Conservation (phyloP, 495 filamentous ascomycete genomes). For the Hypoxylon lienhwacheense region DNA sequence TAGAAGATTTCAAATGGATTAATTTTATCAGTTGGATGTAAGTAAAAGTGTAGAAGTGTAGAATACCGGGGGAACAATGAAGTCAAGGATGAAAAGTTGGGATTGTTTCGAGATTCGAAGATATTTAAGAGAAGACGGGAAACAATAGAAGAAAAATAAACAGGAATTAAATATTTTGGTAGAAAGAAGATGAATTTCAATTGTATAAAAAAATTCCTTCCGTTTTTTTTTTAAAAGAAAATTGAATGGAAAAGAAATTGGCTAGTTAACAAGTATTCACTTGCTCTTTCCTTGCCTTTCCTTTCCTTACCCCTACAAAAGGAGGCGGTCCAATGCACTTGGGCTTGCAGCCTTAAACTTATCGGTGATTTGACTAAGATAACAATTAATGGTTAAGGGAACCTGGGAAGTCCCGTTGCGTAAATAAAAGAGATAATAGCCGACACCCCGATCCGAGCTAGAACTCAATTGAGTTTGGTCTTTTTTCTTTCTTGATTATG, state of each 20-base stretch:
- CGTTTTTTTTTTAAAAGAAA: not conserved
- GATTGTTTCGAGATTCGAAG: too few species aligned
- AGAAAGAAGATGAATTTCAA: conserved; percentile 11
- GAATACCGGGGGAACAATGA: conserved; percentile 6
- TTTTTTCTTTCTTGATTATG: not conserved
- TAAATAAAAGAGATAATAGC: conserved; percentile 22
- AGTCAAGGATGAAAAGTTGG: conserved; percentile 1
- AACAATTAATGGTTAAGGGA: conserved; percentile 28
- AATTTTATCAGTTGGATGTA: conserved; percentile 14
- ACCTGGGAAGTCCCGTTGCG: not conserved
- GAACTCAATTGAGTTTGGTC: conserved; percentile 1
- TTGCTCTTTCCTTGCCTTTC: too few species aligned
- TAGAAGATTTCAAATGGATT: conserved; percentile 6
- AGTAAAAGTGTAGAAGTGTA: conserved; percentile 8
- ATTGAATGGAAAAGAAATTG: conserved; percentile 1
- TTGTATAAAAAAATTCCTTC: conserved; percentile 2
- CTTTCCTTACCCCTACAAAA: conserved; percentile 30
- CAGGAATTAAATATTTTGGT: conserved; percentile 16
- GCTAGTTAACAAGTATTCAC: conserved; percentile 24
- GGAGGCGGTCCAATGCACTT: conserved; percentile 34
- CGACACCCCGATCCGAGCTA: conserved; percentile 11
- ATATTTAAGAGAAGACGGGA: not conserved
- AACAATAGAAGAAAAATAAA: conserved; percentile 10
- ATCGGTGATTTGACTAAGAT: conserved; percentile 21
- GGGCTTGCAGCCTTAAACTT: conserved; percentile 27